Conservation (phyloP, 805 yeast species). For the Suhomyces prunicola region DNA sequence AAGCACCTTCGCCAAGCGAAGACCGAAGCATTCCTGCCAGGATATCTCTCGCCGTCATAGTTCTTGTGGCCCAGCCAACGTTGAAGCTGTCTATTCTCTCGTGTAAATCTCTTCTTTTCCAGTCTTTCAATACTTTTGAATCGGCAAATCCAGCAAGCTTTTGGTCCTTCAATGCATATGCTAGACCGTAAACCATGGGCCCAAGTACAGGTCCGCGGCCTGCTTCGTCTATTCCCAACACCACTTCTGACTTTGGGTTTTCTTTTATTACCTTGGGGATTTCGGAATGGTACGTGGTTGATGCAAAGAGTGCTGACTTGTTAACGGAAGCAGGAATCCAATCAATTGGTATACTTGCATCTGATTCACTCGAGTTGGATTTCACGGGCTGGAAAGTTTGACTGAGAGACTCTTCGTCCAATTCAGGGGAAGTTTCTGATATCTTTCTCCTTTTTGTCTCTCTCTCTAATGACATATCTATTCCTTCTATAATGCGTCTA, state of each 20-base stretch:
- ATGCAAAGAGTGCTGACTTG: slow-evolving; percentile 24
- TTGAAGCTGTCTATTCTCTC: slow-evolving; percentile 48
- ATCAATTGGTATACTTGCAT: neutral
- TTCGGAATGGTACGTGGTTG: slow-evolving; percentile 49
- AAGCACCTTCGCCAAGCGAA: slow-evolving; percentile 45
- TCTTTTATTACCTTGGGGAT: slow-evolving; percentile 42
- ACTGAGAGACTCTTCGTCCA: neutral
- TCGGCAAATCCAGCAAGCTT: slow-evolving; percentile 80
- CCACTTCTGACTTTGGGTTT: slow-evolving; percentile 39
- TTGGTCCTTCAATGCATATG: slow-evolving; percentile 62
- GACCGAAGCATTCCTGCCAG: slow-evolving; percentile 81
- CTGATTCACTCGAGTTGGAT: neutral
- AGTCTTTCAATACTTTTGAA: slow-evolving; percentile 81
- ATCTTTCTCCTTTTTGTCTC: neutral
- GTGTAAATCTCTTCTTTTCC: slow-evolving; percentile 61
- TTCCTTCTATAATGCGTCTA: neutral
- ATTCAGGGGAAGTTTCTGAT: neutral
- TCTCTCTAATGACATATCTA: neutral
- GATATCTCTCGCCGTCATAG: slow-evolving; percentile 84
- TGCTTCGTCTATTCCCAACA: slow-evolving; percentile 95
- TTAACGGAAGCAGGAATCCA: slow-evolving; percentile 38
- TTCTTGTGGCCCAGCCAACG: slow-evolving; percentile 86
- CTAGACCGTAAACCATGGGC: slow-evolving; percentile 94
- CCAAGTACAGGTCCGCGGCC: slow-evolving; percentile 98
- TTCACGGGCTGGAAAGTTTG: neutral